Evolutionary conservation across 352 stramenopile genomes (phyloP).

Genomic region (Pythium brassicae): DNA sequence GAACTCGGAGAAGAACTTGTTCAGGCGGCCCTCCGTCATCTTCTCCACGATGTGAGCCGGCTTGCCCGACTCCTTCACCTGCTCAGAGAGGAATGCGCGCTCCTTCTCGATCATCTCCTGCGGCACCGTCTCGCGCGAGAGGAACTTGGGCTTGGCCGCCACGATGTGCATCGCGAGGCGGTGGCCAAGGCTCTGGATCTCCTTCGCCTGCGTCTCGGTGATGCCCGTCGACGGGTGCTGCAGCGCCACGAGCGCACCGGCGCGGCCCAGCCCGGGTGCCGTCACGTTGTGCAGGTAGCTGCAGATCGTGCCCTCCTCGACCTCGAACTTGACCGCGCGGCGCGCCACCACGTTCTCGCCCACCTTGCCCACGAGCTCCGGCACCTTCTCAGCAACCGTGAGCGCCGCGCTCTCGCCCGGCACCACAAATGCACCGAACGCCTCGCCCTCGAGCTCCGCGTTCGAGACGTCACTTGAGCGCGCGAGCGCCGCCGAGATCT

Average conservation of each 20-base stretch:
- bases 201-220: constrained; percentile 40
- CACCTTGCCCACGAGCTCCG: constrained; percentile 78
- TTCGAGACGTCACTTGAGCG: constrained; percentile 15
- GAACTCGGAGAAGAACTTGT: constrained; percentile 93
- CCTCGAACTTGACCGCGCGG: constrained; percentile 64
- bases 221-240: constrained; percentile 56
- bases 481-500: constrained; percentile 44
- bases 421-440: constrained; percentile 40
- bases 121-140: constrained; percentile 86
- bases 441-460: constrained; percentile 28
- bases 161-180: constrained; percentile 96
- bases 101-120: constrained; percentile 87
- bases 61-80: constrained; percentile 88
- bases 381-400: constrained; percentile 64
- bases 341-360: constrained; percentile 85
- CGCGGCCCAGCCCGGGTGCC: constrained; percentile 56
- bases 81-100: constrained; percentile 84
- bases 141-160: constrained; percentile 89
- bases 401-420: constrained; percentile 25
- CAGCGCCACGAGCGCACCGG: constrained; percentile 89
- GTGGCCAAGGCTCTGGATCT: constrained; percentile 81
- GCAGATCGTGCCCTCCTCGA: constrained; percentile 68
- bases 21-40: constrained; percentile 91
- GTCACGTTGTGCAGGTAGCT: constrained; percentile 87
- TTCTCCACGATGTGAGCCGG: constrained; percentile 91